These are phyloP conservation scores for Carex parvula DNA, from an alignment of 176 grass and related monocot genomes.

Conservation along the genomic window DNA sequence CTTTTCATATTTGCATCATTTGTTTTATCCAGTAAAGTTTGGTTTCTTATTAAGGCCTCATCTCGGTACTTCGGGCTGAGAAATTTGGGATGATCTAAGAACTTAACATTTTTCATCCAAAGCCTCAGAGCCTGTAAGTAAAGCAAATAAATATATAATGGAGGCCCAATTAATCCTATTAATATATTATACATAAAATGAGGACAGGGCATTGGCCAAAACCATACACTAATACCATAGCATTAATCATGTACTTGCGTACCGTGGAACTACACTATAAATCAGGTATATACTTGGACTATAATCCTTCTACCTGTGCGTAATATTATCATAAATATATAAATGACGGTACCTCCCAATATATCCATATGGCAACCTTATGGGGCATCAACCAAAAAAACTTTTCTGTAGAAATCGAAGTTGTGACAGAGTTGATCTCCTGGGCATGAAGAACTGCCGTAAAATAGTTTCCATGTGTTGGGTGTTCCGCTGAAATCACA, in stretches of 20 bases:
- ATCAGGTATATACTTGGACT: not conserved
- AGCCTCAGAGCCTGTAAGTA: constrained; percentile 64
- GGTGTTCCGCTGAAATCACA: constrained; percentile 73
- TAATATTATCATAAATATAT: not conserved
- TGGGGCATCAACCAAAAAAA: constrained; percentile 97
- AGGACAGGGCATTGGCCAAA: not conserved
- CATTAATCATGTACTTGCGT: not conserved
- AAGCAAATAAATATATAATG: constrained; percentile 5
- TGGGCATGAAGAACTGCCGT: constrained; percentile 69
- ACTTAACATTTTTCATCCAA: constrained; percentile 77
- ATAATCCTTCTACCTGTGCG: not conserved
- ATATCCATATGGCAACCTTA: constrained; percentile 90
- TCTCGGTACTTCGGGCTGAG: constrained; percentile 43
- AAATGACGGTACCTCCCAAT: constrained; percentile 65
- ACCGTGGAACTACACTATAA: not conserved
- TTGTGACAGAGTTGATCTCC: constrained; percentile 37
- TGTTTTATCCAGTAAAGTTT: constrained; percentile 17
- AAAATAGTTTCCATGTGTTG: constrained; percentile 78
- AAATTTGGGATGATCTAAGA: constrained; percentile 86
- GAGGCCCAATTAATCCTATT: not conserved
- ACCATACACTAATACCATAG: not conserved
- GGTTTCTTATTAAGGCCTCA: constrained; percentile 53
- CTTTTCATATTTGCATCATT: constrained; percentile 1
- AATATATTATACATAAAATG: not conserved
- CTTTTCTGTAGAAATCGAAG: constrained; percentile 42